Conservation (phyloP, 768 basidiomycete species). For the Boletus huronensis region DNA sequence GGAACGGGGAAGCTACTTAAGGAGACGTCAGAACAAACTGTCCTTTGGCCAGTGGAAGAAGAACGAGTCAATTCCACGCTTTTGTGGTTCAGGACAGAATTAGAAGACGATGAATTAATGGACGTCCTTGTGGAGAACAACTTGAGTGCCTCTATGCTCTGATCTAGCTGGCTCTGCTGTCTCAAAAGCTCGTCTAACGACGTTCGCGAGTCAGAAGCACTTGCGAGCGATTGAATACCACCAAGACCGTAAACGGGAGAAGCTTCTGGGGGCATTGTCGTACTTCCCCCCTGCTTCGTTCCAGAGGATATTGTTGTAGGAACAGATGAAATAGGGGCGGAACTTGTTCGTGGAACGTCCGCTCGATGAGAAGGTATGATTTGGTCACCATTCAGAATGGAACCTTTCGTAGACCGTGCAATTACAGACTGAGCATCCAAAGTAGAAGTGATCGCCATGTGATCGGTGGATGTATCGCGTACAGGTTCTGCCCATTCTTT, state of each 20-base stretch:
- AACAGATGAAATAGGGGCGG: not conserved
- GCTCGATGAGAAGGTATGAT: not conserved
- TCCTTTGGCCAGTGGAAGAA: constrained; percentile 25
- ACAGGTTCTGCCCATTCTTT: constrained; percentile 6
- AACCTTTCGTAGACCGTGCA: constrained; percentile 5
- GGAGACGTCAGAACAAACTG: constrained; percentile 51
- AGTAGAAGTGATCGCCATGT: constrained; percentile 1
- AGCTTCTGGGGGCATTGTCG: constrained; percentile 11
- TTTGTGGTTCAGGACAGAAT: constrained; percentile 26
- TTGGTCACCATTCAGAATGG: constrained; percentile 3
- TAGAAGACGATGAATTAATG: constrained; percentile 32
- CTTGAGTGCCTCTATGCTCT: constrained; percentile 57
- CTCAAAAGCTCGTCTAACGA: constrained; percentile 53
- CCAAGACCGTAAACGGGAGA: constrained; percentile 48
- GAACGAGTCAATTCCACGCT: constrained; percentile 18
- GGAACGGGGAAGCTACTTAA: constrained; percentile 69
- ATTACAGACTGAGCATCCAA: constrained; percentile 8
- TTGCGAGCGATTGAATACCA: constrained; percentile 26
- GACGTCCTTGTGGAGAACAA: constrained; percentile 36
- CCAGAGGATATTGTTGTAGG: not conserved
- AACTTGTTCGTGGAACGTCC: not conserved
- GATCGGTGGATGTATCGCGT: constrained; percentile 5
- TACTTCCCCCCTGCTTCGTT: not conserved
- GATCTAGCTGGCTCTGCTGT: constrained; percentile 62
- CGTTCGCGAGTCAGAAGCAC: constrained; percentile 20